These are phyloP conservation scores for Porcisia hertigi DNA, from an alignment of 208 protist species.

Conservation along the genomic window DNA sequence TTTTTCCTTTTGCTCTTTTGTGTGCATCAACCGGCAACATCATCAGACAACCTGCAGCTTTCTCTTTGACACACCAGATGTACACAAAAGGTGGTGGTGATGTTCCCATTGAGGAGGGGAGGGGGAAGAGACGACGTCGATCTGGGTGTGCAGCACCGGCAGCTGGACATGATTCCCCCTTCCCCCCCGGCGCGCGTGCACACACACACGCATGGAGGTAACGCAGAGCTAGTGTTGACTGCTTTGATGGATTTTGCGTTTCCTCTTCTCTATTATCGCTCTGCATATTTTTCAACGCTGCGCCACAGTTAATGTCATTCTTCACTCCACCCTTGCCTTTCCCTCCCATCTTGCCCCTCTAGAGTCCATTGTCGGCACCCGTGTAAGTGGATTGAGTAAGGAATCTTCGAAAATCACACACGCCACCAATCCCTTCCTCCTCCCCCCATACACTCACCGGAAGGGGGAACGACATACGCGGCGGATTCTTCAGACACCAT, in stretches of 20 bases:
- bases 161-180: not conserved
- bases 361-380: not conserved
- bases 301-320: not conserved
- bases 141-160: not conserved
- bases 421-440: not conserved
- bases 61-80: not conserved
- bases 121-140: not conserved
- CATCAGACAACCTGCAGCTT: not conserved
- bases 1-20: not conserved
- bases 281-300: not conserved
- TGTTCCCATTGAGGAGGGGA: not conserved
- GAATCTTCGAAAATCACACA: not conserved
- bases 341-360: not conserved
- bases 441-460: too few relatives aligned
- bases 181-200: not conserved
- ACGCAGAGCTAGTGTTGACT: not conserved
- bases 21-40: not conserved
- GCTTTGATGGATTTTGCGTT: not conserved
- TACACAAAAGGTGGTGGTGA: not conserved
- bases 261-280: not conserved
- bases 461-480: not conserved
- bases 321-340: slow-evolving; percentile 3
- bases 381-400: not conserved
- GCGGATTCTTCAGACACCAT: not conserved
- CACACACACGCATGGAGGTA: not conserved